phyloP scores from a whole-genome alignment of 2,329 filamentous ascomycete species.

The Myriosclerotinia duriaeana region DNA sequence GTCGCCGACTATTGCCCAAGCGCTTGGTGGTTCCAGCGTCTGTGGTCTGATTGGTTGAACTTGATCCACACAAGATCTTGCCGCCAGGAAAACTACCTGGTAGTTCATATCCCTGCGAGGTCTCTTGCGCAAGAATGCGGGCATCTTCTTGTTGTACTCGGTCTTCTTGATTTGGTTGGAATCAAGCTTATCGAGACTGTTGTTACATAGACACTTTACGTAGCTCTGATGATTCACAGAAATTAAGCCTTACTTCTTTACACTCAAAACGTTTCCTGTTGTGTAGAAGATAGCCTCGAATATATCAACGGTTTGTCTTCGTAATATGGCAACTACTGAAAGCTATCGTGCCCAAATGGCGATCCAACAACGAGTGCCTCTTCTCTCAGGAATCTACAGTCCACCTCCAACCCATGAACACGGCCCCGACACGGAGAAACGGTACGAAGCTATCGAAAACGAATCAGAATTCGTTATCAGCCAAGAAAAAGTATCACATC shows the following conservation, averaged over 20 bases:
- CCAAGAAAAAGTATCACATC: constrained; percentile 9
- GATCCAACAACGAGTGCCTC: neutral
- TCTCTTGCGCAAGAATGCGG: neutral
- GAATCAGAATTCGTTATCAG: constrained; percentile 15
- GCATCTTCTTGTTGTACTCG: neutral
- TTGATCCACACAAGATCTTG: neutral
- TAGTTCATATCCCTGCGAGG: neutral
- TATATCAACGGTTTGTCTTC: neutral
- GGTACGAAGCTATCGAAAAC: neutral
- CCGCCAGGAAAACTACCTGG: constrained; percentile 7
- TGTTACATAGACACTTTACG: neutral
- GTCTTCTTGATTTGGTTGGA: neutral
- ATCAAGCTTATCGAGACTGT: neutral
- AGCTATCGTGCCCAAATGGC: constrained; percentile 1
- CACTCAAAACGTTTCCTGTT: constrained; percentile 1
- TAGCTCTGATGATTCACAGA: neutral
- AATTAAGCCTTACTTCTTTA: constrained; percentile 13
- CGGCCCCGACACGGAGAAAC: constrained; percentile 14
- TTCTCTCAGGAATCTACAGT: constrained; percentile 19
- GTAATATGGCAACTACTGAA: neutral
- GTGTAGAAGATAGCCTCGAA: neutral
- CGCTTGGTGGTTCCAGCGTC: constrained; percentile 6
- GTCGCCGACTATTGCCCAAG: neutral
- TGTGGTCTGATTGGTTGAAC: constrained; percentile 1
- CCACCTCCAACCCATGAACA: constrained; percentile 7